phyloP scores from a whole-genome alignment of 805 yeast genomes.

The Starmerella asiatica region DNA sequence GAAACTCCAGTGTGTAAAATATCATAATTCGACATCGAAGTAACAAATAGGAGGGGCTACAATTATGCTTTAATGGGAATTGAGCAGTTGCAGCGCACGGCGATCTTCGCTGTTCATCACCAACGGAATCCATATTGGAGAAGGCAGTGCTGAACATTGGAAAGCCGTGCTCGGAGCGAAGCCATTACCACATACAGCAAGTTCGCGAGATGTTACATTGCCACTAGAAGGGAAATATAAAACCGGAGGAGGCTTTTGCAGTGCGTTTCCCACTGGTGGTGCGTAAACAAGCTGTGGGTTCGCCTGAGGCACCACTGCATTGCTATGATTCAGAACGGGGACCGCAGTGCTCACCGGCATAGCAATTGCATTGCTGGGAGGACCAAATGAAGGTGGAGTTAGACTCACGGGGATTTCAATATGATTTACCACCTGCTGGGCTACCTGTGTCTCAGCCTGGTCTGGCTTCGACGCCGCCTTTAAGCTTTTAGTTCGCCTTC shows the following conservation, averaged over 20 bases:
- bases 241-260: neutral
- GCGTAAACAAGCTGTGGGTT: too few relatives aligned
- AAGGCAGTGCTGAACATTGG: too few relatives aligned
- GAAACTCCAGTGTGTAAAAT: too few relatives aligned
- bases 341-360: neutral
- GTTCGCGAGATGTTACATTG: too few relatives aligned
- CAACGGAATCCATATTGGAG: conserved; percentile 7
- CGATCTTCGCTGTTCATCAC: conserved; percentile 8
- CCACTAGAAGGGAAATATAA: too few relatives aligned
- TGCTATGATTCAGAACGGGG: too few relatives aligned
- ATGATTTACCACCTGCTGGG: neutral
- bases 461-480: neutral
- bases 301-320: neutral
- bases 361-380: neutral
- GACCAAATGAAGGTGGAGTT: neutral
- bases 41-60: too few relatives aligned
- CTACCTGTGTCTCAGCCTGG: neutral
- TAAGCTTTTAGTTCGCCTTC: conserved; percentile 2
- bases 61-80: conserved; percentile 1
- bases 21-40: too few relatives aligned
- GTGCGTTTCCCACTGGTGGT: too few relatives aligned
- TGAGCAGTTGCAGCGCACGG: conserved; percentile 4
- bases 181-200: too few relatives aligned
- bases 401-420: neutral
- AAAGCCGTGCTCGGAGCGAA: too few relatives aligned